Evolutionary conservation across 2,329 filamentous ascomycete genomes (phyloP).

Genomic region (Pseudopithomyces maydicus): DNA sequence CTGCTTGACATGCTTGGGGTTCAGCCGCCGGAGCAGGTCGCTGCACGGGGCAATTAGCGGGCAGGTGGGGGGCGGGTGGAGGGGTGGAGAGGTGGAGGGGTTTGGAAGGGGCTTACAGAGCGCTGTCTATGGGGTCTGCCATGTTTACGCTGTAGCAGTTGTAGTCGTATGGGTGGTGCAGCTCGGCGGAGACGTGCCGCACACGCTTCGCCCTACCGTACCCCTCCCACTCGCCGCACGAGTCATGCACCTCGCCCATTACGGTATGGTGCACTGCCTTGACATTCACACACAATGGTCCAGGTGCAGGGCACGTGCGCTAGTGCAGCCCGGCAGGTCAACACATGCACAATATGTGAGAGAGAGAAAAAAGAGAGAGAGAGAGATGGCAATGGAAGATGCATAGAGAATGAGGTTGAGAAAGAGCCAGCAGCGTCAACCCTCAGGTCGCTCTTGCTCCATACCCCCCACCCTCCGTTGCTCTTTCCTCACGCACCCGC

Average conservation of each 20-base stretch:
- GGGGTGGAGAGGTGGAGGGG: not conserved
- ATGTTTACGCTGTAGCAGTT: conserved; percentile 24
- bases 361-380: no score
- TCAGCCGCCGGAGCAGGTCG: conserved; percentile 96
- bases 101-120: conserved; percentile 68
- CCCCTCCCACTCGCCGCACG: conserved; percentile 21
- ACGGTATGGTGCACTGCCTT: not conserved
- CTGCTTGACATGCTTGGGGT: conserved; percentile 86
- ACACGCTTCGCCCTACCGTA: conserved; percentile 17
- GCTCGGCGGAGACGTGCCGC: conserved; percentile 4
- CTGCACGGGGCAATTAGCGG: conserved; percentile 54
- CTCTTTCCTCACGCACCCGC: no score
- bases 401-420: no score
- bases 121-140: conserved; percentile 63
- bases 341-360: no score
- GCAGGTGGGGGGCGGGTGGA: not conserved
- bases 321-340: no score
- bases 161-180: conserved; percentile 9
- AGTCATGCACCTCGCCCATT: conserved; percentile 13
- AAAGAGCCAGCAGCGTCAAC: no score
- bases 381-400: no score
- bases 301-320: no score
- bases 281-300: not conserved
- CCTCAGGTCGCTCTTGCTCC: no score
- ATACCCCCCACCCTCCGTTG: no score